Conservation (phyloP, 2,329 filamentous ascomycete genomes). For the Talaromyces sp. region DNA sequence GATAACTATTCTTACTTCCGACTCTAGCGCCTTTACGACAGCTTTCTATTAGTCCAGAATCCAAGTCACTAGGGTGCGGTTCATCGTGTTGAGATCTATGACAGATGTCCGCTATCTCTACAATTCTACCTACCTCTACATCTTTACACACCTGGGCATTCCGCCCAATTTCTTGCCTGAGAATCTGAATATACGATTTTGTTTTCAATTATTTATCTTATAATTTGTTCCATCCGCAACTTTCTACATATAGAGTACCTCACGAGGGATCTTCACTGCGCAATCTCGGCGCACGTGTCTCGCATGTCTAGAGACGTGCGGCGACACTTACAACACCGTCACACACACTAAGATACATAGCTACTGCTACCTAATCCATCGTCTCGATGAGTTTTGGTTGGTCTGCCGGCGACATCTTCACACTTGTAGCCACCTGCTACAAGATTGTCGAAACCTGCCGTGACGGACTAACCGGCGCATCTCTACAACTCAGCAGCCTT, state of each 20-base stretch:
- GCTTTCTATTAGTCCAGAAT: not conserved
- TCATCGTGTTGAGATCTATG: not conserved
- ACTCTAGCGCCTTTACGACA: not conserved
- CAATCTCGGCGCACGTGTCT: conserved; percentile 8
- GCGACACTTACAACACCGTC: not conserved
- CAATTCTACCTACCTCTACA: not conserved
- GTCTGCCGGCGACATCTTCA: conserved; percentile 19
- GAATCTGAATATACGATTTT: not conserved
- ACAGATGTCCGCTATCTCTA: not conserved
- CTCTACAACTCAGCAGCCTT: conserved; percentile 10
- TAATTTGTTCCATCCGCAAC: not conserved
- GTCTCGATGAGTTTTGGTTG: conserved; percentile 20
- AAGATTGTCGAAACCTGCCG: conserved; percentile 17
- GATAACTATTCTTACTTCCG: not conserved
- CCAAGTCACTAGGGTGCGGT: not conserved
- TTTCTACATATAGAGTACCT: not conserved
- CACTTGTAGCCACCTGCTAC: conserved; percentile 18
- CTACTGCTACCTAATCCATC: not conserved
- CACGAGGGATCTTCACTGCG: conserved; percentile 2
- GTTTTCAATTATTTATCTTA: not conserved
- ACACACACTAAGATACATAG: not conserved
- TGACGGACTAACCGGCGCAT: conserved; percentile 17
- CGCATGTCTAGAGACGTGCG: conserved; percentile 2
- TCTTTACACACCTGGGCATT: not conserved
- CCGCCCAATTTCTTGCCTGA: not conserved